phyloP scores from a whole-genome alignment of 2,329 filamentous ascomycete genomes.

The Aureobasidium lini region DNA sequence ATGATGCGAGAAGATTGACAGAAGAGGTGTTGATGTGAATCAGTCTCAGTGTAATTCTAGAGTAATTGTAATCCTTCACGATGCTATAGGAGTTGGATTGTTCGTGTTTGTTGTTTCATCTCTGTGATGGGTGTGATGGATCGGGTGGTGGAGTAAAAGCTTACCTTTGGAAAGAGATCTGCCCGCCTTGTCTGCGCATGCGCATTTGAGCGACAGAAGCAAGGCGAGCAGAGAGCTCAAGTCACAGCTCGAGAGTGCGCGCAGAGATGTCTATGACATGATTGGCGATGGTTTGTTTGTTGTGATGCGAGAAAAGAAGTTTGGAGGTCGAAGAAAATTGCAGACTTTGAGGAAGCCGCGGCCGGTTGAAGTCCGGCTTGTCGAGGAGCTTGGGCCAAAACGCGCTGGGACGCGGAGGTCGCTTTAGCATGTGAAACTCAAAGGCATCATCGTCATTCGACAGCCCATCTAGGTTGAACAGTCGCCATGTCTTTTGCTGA shows the following conservation, averaged over 20 bases:
- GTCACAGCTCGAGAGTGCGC: not conserved
- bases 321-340: not conserved
- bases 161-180: not conserved
- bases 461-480: not conserved
- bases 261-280: not conserved
- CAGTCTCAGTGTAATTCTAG: constrained; percentile 49
- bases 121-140: not conserved
- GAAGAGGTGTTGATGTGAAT: not conserved
- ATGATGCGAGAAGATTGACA: not conserved
- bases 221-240: not conserved
- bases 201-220: not conserved
- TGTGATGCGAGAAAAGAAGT: constrained; percentile 4
- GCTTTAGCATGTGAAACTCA: constrained; percentile 9
- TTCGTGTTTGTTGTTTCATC: constrained; percentile 33
- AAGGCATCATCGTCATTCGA: not conserved
- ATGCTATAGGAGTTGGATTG: constrained; percentile 51
- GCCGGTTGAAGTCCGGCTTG: not conserved
- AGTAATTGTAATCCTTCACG: constrained; percentile 45
- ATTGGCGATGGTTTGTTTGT: constrained; percentile 1
- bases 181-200: not conserved
- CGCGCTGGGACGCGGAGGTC: not conserved
- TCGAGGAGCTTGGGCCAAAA: not conserved
- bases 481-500: constrained; percentile 5
- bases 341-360: constrained; percentile 12
- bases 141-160: not conserved